phyloP scores from a whole-genome alignment of 2,329 filamentous ascomycete genomes.

The Paecilomyces fulvus region DNA sequence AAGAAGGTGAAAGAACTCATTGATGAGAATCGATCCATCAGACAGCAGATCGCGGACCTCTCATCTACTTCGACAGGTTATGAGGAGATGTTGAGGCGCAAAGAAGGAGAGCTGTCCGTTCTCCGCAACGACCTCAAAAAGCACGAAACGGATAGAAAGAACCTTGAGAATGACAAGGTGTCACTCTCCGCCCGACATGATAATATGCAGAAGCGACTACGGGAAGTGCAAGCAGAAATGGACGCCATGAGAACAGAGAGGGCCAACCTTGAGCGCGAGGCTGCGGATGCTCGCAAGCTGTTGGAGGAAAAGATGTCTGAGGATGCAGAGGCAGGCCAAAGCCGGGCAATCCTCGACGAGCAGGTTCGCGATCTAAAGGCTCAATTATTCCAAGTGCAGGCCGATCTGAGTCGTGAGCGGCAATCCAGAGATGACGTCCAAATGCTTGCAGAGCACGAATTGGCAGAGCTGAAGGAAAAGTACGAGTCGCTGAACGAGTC shows the following conservation, averaged over 20 bases:
- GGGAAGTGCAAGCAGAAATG: conserved; percentile 78
- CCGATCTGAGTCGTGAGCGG: conserved; percentile 80
- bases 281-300: conserved; percentile 74
- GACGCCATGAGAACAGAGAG: conserved; percentile 81
- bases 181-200: conserved; percentile 68
- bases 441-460: conserved; percentile 82
- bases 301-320: conserved; percentile 84
- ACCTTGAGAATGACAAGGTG: conserved; percentile 70
- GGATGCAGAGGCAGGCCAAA: conserved; percentile 75
- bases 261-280: conserved; percentile 76
- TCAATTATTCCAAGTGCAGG: conserved; percentile 75
- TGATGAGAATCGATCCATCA: conserved; percentile 72
- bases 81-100: conserved; percentile 84
- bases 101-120: conserved; percentile 85
- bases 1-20: conserved; percentile 66
- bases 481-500: conserved; percentile 81
- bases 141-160: conserved; percentile 69
- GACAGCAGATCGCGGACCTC: conserved; percentile 76
- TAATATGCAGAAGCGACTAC: conserved; percentile 64
- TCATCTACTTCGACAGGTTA: conserved; percentile 90
- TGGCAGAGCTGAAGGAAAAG: conserved; percentile 70
- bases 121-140: conserved; percentile 78
- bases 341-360: conserved; percentile 70
- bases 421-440: conserved; percentile 93
- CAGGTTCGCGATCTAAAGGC: conserved; percentile 83